Evolutionary conservation across 306 rosid genomes (phyloP).

Genomic region (Vigna trinervia): DNA sequence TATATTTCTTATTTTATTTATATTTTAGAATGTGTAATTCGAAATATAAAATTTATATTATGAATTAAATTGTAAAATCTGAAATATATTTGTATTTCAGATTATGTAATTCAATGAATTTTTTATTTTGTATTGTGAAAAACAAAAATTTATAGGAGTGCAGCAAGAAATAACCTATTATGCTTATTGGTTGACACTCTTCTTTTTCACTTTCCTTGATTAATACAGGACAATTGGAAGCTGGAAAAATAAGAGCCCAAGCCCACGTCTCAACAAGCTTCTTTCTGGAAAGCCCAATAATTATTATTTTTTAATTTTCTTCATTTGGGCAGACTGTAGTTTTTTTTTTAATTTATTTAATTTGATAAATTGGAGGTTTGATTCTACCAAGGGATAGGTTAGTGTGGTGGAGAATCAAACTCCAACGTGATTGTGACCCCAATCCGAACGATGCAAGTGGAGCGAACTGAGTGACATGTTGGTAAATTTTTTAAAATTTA

Average conservation of each 20-base stretch:
- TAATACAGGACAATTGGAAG: constrained; percentile 15
- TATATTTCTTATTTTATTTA: too few species aligned
- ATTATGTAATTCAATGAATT: too few species aligned
- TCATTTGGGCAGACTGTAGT: constrained; percentile 1
- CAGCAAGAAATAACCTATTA: background rate
- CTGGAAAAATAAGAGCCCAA: constrained; percentile 14
- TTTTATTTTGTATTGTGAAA: too few species aligned
- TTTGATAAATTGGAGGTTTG: background rate
- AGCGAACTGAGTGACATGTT: constrained; percentile 3
- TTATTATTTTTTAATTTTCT: background rate
- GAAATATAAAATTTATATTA: too few species aligned
- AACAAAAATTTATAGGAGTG: too few species aligned
- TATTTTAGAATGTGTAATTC: too few species aligned
- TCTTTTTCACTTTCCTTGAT: background rate
- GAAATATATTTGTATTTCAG: too few species aligned
- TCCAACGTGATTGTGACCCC: background rate
- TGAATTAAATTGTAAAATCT: too few species aligned
- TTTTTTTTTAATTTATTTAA: background rate
- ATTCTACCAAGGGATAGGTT: background rate
- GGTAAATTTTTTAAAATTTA: background rate
- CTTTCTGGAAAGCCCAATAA: constrained; percentile 6
- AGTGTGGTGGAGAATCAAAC: constrained; percentile 1
- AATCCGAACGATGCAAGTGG: background rate
- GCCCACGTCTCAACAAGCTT: constrained; percentile 27
- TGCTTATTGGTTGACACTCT: background rate